phyloP scores from a whole-genome alignment of 306 rosid genomes.

The Glycine soja region DNA sequence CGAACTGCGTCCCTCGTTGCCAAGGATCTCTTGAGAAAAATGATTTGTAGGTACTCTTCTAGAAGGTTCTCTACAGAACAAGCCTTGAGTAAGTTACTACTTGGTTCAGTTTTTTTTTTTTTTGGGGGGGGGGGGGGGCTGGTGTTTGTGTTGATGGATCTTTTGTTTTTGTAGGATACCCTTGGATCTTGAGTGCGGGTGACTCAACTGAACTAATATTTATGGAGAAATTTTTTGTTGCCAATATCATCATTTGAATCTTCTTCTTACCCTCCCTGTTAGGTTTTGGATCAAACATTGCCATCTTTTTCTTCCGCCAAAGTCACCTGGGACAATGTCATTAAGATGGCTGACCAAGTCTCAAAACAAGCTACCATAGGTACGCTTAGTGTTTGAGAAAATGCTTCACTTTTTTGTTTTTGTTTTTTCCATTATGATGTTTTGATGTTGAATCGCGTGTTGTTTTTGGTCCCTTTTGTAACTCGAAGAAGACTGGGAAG shows the following conservation, averaged over 20 bases:
- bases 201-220: slow-evolving; percentile 46
- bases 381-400: no score
- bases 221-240: no score
- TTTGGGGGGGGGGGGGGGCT: no score
- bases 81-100: slow-evolving; percentile 73
- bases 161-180: slow-evolving; percentile 62
- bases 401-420: no score
- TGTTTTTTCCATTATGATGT: no score
- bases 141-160: neutral
- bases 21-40: slow-evolving; percentile 86
- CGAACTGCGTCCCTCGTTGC: slow-evolving; percentile 70
- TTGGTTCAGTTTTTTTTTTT: no score
- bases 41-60: slow-evolving; percentile 74
- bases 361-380: slow-evolving; percentile 87
- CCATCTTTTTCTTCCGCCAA: slow-evolving; percentile 57
- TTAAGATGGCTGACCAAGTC: slow-evolving; percentile 74
- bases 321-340: slow-evolving; percentile 79
- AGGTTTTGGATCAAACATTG: slow-evolving; percentile 77
- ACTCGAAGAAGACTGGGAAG: no score
- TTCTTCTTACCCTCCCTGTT: neutral
- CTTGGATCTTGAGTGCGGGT: slow-evolving; percentile 87
- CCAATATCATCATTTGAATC: no score
- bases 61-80: slow-evolving; percentile 80
- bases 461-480: no score
- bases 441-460: no score